Evolutionary conservation across 129 eudicot species (phyloP).

Genomic region (Flaveria robusta): DNA sequence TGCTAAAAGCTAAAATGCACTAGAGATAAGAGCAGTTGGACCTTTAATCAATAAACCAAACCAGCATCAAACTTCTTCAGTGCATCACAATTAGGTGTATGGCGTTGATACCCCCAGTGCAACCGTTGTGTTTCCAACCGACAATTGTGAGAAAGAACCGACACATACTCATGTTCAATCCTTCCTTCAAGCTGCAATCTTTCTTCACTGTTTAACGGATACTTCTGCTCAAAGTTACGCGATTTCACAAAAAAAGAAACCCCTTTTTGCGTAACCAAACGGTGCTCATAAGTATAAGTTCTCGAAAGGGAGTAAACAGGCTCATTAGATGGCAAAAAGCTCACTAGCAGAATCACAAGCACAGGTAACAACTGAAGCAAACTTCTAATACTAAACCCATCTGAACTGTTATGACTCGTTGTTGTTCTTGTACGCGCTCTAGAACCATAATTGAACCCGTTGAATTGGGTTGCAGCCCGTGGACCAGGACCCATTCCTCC

Average conservation of each 20-base stretch:
- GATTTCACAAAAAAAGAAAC: constrained; percentile 66
- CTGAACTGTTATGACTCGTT: constrained; percentile 44
- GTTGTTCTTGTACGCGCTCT: constrained; percentile 52
- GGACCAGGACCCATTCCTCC: constrained; percentile 71
- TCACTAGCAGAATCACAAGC: constrained; percentile 53
- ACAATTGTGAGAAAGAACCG: constrained; percentile 60
- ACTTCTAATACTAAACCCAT: constrained; percentile 27
- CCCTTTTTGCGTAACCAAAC: constrained; percentile 57
- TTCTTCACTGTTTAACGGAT: constrained; percentile 49
- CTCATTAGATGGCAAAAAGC: constrained; percentile 61
- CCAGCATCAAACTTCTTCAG: constrained; percentile 41
- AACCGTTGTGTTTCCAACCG: constrained; percentile 64
- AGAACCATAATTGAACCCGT: constrained; percentile 59
- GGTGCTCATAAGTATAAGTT: constrained; percentile 43
- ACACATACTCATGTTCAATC: constrained; percentile 62
- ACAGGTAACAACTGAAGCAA: constrained; percentile 69
- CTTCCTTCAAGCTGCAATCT: constrained; percentile 54
- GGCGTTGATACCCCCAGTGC: constrained; percentile 61
- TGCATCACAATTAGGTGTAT: constrained; percentile 63
- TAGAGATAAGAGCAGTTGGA: constrained; percentile 27
- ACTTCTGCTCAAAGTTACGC: constrained; percentile 57
- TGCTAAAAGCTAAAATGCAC: not conserved
- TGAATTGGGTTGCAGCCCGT: constrained; percentile 52
- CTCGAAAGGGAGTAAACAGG: constrained; percentile 61
- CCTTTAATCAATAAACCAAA: constrained; percentile 43